Base-by-base conservation (phyloP, 345 rosid genomes). In the Mallotus nudiflorus region DNA sequence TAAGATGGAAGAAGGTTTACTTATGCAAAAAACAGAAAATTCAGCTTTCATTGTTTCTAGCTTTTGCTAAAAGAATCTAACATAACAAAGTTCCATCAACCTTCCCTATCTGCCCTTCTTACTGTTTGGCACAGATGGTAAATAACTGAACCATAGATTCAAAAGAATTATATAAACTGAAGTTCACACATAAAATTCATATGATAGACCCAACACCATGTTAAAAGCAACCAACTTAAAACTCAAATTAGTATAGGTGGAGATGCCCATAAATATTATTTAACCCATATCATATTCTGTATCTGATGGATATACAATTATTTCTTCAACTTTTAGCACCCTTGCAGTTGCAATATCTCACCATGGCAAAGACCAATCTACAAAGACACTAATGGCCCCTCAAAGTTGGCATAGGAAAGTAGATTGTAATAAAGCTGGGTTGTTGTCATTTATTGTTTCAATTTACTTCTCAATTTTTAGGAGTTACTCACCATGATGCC, bases 401-500 rank as follows among this genome's bases (percentile, higher is more conserved):
- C 25, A 22, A 29, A 56, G 24, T 19, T 20, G n/a, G n/a, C 42
- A 68, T 45, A n/a, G 19, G 49, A 29, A 46, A 68, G 42, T 22
- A 46, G 54, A 24, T 56, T 14, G 24, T 3, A 16, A 18, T 5
- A 8, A 44, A 25, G 45, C 24, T 45, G 49, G 2, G n/a, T 27
- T 19, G 49, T 22, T 52, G 29, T 24, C 15, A n/a, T 52, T 18
- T 66, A 31, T 35, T 24, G 13, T 37, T 27, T 31, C 69, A 6
- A 48, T 9, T 49, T 19, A 24, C 28, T 27, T 48, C 6, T 9
- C 15, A 27, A 18, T 29, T 50, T 28, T 25, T 24, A 67, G 24
- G 22, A 73, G 69, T 46, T 73, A 84, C 95, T 87, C 71, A 95
- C 98, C 79, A 8, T 81, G 78, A 59, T 83, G 80, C 75, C 82